These are phyloP conservation scores for Aspergillus sp. DNA, from an alignment of 2,329 filamentous ascomycete genomes.

Conservation along the genomic window DNA sequence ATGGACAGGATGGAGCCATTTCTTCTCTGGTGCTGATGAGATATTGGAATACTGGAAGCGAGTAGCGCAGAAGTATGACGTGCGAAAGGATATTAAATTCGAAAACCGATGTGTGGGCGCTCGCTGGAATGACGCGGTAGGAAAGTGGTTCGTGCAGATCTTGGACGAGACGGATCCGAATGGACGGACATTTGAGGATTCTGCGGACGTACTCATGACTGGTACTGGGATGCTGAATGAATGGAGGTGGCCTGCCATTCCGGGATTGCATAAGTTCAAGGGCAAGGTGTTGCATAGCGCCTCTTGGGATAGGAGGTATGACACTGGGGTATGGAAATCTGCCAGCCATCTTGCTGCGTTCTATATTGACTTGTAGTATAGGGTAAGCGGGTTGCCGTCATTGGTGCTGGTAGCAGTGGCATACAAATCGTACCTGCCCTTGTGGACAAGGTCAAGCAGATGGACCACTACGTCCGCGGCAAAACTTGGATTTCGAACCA, in stretches of 20 bases:
- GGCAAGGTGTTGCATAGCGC: conserved; percentile 5
- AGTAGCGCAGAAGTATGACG: neutral
- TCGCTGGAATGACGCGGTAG: neutral
- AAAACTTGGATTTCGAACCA: conserved; percentile 7
- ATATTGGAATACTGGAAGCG: conserved; percentile 4
- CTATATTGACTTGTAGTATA: neutral
- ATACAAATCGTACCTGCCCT: conserved; percentile 8
- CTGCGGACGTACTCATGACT: conserved; percentile 1
- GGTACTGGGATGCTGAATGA: conserved; percentile 6
- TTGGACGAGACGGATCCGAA: neutral
- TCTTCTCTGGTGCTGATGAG: conserved; percentile 4
- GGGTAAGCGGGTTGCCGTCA: conserved; percentile 2
- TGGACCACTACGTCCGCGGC: conserved; percentile 10
- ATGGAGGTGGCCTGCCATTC: conserved; percentile 8
- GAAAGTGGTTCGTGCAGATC: conserved; percentile 3
- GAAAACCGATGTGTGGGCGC: neutral
- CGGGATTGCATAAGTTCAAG: neutral
- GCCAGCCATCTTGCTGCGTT: too few species aligned
- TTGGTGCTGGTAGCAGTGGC: conserved; percentile 8
- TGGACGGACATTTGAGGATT: neutral
- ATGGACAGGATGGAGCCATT: conserved; percentile 4
- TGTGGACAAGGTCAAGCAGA: conserved; percentile 2
- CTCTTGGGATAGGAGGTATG: conserved; percentile 1
- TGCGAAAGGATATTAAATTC: neutral
- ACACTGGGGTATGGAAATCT: too few species aligned